Evolutionary conservation across 2,329 filamentous ascomycete genomes (phyloP), one percentile per base, ranked within the genome.

Genomic region (Paecilomyces variotii): DNA sequence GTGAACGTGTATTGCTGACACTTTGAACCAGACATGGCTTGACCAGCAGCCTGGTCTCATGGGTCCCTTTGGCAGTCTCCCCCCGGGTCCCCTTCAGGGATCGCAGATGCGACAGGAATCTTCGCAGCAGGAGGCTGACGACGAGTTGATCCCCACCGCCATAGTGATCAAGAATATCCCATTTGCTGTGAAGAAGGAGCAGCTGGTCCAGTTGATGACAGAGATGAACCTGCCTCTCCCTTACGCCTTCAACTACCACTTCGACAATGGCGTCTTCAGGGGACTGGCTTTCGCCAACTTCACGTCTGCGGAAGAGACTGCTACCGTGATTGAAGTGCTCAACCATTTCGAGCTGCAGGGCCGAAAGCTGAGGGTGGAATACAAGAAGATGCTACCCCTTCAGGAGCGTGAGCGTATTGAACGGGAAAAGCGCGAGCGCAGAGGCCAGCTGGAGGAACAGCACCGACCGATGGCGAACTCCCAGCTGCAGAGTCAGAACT

Each of bases 131-230:
- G 78, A 79, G 54, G 68, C 65, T 34, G 78, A 80, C 52, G 93
- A 96, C 65, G 93, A 97, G 77, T 84, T 99, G 61, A 99, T 99
- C 60, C 93, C 93, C 2, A 99, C 94, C 2, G 94, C 94, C 57
- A 97, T 99, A 67, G 94, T 99, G 60, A 97, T 99, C 77, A 99
- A 99, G 80, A 99, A 99, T 72, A 99, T 99, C 39, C 94, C 95
- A 0, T 99, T 99, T 73, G 94, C 95, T 28, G 91, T 97, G 59
- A 92, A 96, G 75, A 97, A 97, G 77, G 94, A 99, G 76, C 91
- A 93, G 68, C 82, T 99, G 45, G 90, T 96, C 34, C 86, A 87
- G 62, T 83, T 97, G 65, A 99, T 99, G 94, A 90, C 92, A 7
- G 90, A 96, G 24, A 85, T 97, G 82, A 89, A 91, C 65, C 83